Percentiles rank a stretch among this genome's conserved stretches.
phyloP scores from a whole-genome alignment of 768 basidiomycete species.

The Lyophyllum shimeji region DNA sequence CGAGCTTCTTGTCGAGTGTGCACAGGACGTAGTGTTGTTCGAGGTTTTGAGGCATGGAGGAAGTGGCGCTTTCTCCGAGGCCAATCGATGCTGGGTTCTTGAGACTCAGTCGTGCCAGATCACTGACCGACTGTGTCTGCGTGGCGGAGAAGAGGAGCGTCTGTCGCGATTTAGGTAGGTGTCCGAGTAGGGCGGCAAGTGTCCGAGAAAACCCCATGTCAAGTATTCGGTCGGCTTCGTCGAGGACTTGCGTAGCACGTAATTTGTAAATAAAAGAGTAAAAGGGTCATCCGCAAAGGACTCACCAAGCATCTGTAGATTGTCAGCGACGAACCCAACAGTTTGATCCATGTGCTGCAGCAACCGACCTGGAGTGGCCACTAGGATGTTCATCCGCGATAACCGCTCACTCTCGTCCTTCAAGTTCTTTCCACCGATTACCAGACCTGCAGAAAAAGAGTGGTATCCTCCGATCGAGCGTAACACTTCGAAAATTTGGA shows the following conservation, averaged over 20 bases:
- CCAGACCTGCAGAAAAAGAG: slow-evolving; percentile 88
- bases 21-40: slow-evolving; percentile 90
- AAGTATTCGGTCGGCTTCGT: slow-evolving; percentile 95
- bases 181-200: slow-evolving; percentile 85
- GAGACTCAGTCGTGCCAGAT: slow-evolving; percentile 88
- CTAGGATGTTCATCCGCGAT: slow-evolving; percentile 95
- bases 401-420: slow-evolving; percentile 91
- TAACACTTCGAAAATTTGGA: slow-evolving; percentile 96
- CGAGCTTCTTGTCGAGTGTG: slow-evolving; percentile 83
- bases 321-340: slow-evolving; percentile 87
- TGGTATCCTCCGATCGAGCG: slow-evolving; percentile 92
- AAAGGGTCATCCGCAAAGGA: slow-evolving; percentile 11
- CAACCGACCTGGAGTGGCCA: slow-evolving; percentile 93
- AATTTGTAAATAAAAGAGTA: slow-evolving; percentile 5
- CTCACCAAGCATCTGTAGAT: slow-evolving; percentile 88
- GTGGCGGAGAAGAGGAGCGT: slow-evolving; percentile 97
- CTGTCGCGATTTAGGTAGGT: slow-evolving; percentile 90
- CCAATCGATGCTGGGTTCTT: slow-evolving; percentile 78
- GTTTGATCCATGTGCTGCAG: slow-evolving; percentile 99
- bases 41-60: slow-evolving; percentile 71
- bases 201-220: slow-evolving; percentile 96
- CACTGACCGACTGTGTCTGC: slow-evolving; percentile 85
- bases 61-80: slow-evolving; percentile 48
- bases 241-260: slow-evolving; percentile 61
- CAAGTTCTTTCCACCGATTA: slow-evolving; percentile 95